phyloP scores from a whole-genome alignment of 495 filamentous ascomycete genomes.

The Pyrenula massariospora region DNA sequence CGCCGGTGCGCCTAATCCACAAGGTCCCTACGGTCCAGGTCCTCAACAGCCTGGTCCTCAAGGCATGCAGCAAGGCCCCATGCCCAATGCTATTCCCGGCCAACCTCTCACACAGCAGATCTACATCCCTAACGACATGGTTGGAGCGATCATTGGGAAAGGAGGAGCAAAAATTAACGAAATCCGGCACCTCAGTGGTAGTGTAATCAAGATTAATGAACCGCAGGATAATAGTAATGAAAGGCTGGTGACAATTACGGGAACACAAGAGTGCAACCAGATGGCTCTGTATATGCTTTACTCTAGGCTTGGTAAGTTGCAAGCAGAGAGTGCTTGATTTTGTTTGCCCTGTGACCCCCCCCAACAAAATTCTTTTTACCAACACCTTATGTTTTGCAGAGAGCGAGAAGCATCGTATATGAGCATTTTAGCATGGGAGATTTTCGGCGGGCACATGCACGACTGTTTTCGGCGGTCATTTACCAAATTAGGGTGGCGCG shows the following conservation, averaged over 20 bases:
- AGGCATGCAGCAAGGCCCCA: constrained; percentile 23
- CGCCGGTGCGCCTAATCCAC: constrained; percentile 66
- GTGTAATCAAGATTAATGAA: constrained; percentile 99
- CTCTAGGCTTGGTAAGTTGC: constrained; percentile 76
- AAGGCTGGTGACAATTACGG: constrained; percentile 91
- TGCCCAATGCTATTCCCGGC: constrained; percentile 55
- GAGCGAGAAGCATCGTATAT: constrained; percentile 73
- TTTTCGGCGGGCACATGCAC: background rate
- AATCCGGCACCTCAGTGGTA: constrained; percentile 90
- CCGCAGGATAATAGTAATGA: constrained; percentile 98
- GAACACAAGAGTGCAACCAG: constrained; percentile 94
- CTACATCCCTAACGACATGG: constrained; percentile 99
- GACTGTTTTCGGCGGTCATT: background rate
- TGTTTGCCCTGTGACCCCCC: background rate
- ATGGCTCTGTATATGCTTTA: constrained; percentile 99
- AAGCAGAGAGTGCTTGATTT: constrained; percentile 8
- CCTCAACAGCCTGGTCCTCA: constrained; percentile 49
- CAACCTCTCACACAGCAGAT: constrained; percentile 95
- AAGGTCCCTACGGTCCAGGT: constrained; percentile 46
- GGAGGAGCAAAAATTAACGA: constrained; percentile 99
- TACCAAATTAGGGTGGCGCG: background rate
- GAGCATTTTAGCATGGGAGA: constrained; percentile 6
- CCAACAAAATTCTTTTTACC: no score
- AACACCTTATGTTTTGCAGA: constrained; percentile 33
- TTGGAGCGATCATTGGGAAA: constrained; percentile 97